Base-by-base conservation (phyloP, 768 basidiomycete genomes). In the Boletus rex-veris region DNA sequence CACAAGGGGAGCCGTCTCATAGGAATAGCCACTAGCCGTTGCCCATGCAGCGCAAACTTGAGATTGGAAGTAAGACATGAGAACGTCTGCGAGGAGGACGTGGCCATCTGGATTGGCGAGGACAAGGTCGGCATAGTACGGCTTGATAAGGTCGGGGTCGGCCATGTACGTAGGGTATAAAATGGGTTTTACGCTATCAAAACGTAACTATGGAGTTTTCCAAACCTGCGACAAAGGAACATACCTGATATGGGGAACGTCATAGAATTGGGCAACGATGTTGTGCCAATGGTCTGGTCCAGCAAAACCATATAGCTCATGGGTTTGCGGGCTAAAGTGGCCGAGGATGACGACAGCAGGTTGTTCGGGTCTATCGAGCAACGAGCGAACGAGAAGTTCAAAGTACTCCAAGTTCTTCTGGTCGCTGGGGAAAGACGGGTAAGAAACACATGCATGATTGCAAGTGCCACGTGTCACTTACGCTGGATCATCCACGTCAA, bases 281-380 rank as follows among this genome's bases (percentile, higher is more conserved):
- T 80, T 86, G 70, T 99, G 96, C 78, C 84, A 85, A 62, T 92
- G 83, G 65, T 97, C 95, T 2, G 95, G 89, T 2, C 96, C 95
- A 4, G 84, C 84, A 64, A 90, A 97, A 2, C 94, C 95, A 62
- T 91, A 76, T 19, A 78, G 71, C 36, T 81, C 76, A 61, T 95
- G 90, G 1, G 87, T 66, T 64, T 99, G 93, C 0, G 95, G 90
- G 50, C 83, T 83, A 67, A 98, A 98, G 73, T 98, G 95, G 15
- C 96, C 96, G n/a, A 99, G 83, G 54, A 98, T 80, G 61, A 99
- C 70, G 54, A 99, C 83, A 31, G 95, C 97, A 15, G 97, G 97
- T 55, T 88, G 82, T 61, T 97, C 93, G 2, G 88, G 90, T 26
- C 96, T 84, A 39, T 92, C 78, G 44, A 99, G 86, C 67, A 98